Evolutionary conservation across 2,329 filamentous ascomycete species (phyloP).

Genomic region (Colletotrichum noveboracense): DNA sequence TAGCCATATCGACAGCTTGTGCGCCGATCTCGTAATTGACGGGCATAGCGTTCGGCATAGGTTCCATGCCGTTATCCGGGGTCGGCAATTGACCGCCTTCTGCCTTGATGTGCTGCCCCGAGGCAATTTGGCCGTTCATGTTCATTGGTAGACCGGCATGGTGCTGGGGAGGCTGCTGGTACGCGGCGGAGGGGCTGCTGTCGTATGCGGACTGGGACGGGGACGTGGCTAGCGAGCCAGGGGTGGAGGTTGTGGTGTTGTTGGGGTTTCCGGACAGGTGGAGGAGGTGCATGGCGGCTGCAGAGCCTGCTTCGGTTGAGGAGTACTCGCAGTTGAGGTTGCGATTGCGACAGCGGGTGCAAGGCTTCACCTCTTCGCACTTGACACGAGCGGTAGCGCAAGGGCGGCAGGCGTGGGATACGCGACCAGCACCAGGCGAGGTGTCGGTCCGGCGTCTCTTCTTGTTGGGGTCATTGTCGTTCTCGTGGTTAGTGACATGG

Average conservation of each 20-base stretch:
- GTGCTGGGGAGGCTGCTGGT: constrained; percentile 25
- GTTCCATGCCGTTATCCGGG: constrained; percentile 36
- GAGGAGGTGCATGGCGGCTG: constrained; percentile 47
- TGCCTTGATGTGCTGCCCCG: constrained; percentile 29
- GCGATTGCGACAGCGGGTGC: constrained; percentile 53
- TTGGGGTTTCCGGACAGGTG: constrained; percentile 45
- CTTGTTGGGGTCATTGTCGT: constrained; percentile 48
- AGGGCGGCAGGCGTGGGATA: constrained; percentile 57
- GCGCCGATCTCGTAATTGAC: constrained; percentile 16
- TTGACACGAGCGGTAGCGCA: constrained; percentile 60
- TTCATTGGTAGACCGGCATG: constrained; percentile 23
- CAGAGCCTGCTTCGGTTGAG: constrained; percentile 40
- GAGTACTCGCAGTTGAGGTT: constrained; percentile 50
- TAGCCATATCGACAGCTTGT: constrained; percentile 14
- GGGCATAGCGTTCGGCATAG: constrained; percentile 17
- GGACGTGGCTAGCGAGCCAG: constrained; percentile 21
- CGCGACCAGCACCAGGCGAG: constrained; percentile 51
- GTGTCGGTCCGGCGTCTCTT: constrained; percentile 51
- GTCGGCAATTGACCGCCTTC: constrained; percentile 40
- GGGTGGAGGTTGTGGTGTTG: constrained; percentile 26
- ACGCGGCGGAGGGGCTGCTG: constrained; percentile 23
- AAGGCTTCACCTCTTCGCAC: constrained; percentile 61
- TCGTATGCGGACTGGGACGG: constrained; percentile 23
- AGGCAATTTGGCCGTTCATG: constrained; percentile 30
- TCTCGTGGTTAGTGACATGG: constrained; percentile 56